Evolutionary conservation across 148 eudicot species (phyloP), one percentile per base, ranked within the genome.

Genomic region (Hydrangea macrophylla): DNA sequence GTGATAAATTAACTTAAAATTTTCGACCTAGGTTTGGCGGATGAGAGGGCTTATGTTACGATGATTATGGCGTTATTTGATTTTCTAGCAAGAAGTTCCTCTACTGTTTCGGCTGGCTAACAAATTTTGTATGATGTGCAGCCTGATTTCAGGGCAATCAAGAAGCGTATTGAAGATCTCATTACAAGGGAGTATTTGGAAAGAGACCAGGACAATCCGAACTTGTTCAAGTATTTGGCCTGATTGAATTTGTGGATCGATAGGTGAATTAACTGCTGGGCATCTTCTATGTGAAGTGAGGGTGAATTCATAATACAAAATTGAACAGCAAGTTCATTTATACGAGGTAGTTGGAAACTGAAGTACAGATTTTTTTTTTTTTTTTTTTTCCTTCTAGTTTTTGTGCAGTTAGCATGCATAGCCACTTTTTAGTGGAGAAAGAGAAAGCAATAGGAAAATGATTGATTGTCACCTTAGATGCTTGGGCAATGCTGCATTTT

Each of bases 101-200:
- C n/a, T n/a, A 11, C n/a, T 1, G 11, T 42, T 11, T 42, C 2
- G 17, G 1, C 0, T 11, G 15, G 2, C 15, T 1, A 42, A 10
- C 15, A 42, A 42, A 11, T 48, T 35, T 25, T 27, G 0, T 9
- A 72, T 31, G 30, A 44, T 68, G 13, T 74, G 75, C 80, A 81
- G 86, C 89, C 86, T 32, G 82, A 85, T 42, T 58, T 80, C 35
- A 85, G 73, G 73, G 73, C 73, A 58, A 82, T 85, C 58, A 82
- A 85, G 75, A 80, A 75, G 84, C 65, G 89, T 71, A 75, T 85
- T 28, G 89, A 85, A 70, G 84, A 85, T 76, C 63, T 85, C 50
- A 85, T 85, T 44, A 75, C 83, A 6, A 65, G 83, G 9, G 89
- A 85, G 10, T 85, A 80, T 48, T 64, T 85, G 70, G 86, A 80